These are phyloP conservation scores for Dillenia turbinata DNA, from an alignment of 164 flowering plant species.

Conservation along the genomic window DNA sequence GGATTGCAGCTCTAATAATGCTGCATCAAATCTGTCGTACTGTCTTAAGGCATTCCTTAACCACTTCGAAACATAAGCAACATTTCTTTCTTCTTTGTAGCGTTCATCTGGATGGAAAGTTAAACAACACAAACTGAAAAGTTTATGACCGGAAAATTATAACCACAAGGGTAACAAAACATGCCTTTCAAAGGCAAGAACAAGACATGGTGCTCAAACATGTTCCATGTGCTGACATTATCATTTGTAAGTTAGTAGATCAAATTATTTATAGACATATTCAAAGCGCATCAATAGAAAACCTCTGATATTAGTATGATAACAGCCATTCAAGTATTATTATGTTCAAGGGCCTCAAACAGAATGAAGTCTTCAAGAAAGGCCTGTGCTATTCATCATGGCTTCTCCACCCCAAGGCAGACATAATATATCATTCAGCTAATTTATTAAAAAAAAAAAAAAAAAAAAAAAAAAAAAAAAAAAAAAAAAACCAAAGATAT, in stretches of 20 bases:
- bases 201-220: too few relatives aligned
- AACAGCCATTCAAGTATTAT: too few relatives aligned
- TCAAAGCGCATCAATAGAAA: background rate
- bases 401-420: too few relatives aligned
- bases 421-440: too few relatives aligned
- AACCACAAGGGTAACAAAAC: background rate
- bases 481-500: too few relatives aligned
- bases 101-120: slow-evolving; percentile 71
- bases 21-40: slow-evolving; percentile 52
- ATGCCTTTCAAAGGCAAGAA: background rate
- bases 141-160: background rate
- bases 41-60: slow-evolving; percentile 68
- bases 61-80: slow-evolving; percentile 82
- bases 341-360: too few relatives aligned
- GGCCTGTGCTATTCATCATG: too few relatives aligned
- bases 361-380: too few relatives aligned
- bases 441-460: too few relatives aligned
- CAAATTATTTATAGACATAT: background rate
- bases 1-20: slow-evolving; percentile 50
- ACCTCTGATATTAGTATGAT: too few relatives aligned
- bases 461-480: too few relatives aligned
- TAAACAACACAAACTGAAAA: background rate
- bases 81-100: slow-evolving; percentile 61
- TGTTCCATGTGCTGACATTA: too few relatives aligned
- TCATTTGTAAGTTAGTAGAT: background rate